Base-by-base conservation (phyloP, 2,329 filamentous ascomycete species). In the Sphaceloma murrayae region DNA sequence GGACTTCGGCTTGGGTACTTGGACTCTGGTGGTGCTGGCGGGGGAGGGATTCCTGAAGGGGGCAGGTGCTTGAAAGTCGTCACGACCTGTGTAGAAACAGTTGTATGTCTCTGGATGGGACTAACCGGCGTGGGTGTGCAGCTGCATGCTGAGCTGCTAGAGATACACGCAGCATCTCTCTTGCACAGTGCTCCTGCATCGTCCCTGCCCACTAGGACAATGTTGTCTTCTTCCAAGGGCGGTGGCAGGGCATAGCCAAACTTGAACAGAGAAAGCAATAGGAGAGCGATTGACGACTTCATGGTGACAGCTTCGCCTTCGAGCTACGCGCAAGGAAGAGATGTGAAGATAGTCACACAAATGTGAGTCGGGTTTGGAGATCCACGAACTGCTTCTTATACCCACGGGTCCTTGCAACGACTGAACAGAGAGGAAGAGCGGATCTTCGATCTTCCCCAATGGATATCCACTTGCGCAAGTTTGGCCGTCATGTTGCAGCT, bases 31-130 rank as follows among this genome's bases (percentile, higher is more conserved):
- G 36, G 30, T 11, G 36, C 36, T 17, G 36, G 36, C 6, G 36
- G 36, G 13, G 36, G 36, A 9, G 36, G 36, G 11, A 11, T n/a
- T n/a, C n/a, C 24, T 30, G 36, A 30, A 29, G 14, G 9, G 7
- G 18, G 27, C 14, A 40, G 14, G n/a, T 40, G 36, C 19, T 14
- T 40, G 36, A 40, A 40, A 13, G 22, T 40, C 8, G 36, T 40
- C 11, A 40, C 36, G 4, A 40, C 24, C 26, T 40, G 36, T 40
- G 36, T 40, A 2, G 36, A 26, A 13, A 16, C 19, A 29, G 24
- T 30, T 6, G 36, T 40, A 24, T 40, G 36, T 26, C 36, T 40
- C 13, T 40, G 22, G 21, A 40, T 40, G n/a, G 36, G 36, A 19
- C 36, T 40, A 14, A 18, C 36, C 9, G 22, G 24, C 24, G 36